Evolutionary conservation across 2,329 filamentous ascomycete genomes (phyloP).

Genomic region (Microcyclosporella mali): DNA sequence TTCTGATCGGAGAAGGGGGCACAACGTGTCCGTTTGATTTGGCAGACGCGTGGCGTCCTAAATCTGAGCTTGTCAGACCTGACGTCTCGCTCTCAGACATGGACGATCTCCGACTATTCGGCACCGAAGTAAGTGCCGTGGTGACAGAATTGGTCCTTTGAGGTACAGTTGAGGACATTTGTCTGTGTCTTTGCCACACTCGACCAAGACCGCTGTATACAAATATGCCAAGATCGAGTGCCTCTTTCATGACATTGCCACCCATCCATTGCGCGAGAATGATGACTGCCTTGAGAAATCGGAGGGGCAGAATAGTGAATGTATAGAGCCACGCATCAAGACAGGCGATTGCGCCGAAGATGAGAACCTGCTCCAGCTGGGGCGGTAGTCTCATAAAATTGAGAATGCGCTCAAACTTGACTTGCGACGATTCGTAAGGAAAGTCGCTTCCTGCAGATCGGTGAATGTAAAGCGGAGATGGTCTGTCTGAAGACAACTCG

Average conservation of each 20-base stretch:
- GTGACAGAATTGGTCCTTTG: not conserved
- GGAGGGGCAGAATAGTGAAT: slow-evolving; percentile 86
- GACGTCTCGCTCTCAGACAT: slow-evolving; percentile 11
- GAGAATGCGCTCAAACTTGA: slow-evolving; percentile 84
- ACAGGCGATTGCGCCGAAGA: slow-evolving; percentile 85
- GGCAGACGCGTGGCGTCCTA: slow-evolving; percentile 2
- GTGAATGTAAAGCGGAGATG: slow-evolving; percentile 59
- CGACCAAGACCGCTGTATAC: slow-evolving; percentile 74
- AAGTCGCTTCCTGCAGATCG: slow-evolving; percentile 51
- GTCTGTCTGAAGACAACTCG: slow-evolving; percentile 55
- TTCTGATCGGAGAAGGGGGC: slow-evolving; percentile 10
- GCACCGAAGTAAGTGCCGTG: not conserved
- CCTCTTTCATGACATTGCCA: slow-evolving; percentile 65
- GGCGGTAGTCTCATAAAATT: slow-evolving; percentile 81
- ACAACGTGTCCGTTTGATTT: slow-evolving; percentile 9
- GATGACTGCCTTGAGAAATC: slow-evolving; percentile 73
- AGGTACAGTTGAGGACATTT: slow-evolving; percentile 4
- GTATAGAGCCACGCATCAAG: slow-evolving; percentile 95
- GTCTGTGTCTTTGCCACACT: slow-evolving; percentile 55
- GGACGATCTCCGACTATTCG: slow-evolving; percentile 18
- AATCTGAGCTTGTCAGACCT: slow-evolving; percentile 1
- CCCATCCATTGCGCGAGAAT: slow-evolving; percentile 75
- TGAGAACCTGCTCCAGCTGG: slow-evolving; percentile 75
- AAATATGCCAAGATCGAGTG: slow-evolving; percentile 64
- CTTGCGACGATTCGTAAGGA: slow-evolving; percentile 84